Conservation (phyloP, 768 basidiomycete species). For the Ramaria rubella region DNA sequence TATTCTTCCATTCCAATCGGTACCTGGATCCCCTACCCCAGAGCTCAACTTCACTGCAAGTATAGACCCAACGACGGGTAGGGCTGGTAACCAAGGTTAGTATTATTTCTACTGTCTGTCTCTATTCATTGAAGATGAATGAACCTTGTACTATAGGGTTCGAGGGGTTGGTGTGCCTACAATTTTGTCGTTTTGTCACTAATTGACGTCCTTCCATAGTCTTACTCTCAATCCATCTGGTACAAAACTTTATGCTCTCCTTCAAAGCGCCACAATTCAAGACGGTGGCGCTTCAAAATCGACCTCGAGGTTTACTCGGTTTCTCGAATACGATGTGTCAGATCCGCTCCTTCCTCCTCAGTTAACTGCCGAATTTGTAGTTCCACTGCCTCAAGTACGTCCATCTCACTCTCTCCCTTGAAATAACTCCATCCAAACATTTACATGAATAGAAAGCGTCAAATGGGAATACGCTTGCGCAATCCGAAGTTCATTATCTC, state of each 20-base stretch:
- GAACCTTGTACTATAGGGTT: neutral
- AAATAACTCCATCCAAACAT: neutral
- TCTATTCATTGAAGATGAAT: neutral
- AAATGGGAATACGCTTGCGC: conserved; percentile 43
- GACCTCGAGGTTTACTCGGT: conserved; percentile 46
- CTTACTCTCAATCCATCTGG: conserved; percentile 44
- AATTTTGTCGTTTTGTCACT: neutral
- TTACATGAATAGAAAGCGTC: conserved; percentile 31
- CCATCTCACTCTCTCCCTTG: neutral
- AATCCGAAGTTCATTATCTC: conserved; percentile 56
- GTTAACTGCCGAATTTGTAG: conserved; percentile 53
- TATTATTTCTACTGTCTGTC: neutral
- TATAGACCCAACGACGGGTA: conserved; percentile 43
- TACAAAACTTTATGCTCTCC: conserved; percentile 48
- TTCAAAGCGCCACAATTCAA: conserved; percentile 58
- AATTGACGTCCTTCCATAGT: neutral
- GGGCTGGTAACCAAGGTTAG: conserved; percentile 49
- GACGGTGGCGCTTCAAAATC: conserved; percentile 48
- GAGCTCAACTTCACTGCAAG: conserved; percentile 52
- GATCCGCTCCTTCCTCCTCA: conserved; percentile 25
- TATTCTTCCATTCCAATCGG: conserved; percentile 39
- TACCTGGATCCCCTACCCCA: conserved; percentile 27
- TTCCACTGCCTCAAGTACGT: conserved; percentile 41
- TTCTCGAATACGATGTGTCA: conserved; percentile 49
- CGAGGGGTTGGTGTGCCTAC: conserved; percentile 7